Conservation (phyloP, 2,329 filamentous ascomycete species). For the Leptographium procerum region DNA sequence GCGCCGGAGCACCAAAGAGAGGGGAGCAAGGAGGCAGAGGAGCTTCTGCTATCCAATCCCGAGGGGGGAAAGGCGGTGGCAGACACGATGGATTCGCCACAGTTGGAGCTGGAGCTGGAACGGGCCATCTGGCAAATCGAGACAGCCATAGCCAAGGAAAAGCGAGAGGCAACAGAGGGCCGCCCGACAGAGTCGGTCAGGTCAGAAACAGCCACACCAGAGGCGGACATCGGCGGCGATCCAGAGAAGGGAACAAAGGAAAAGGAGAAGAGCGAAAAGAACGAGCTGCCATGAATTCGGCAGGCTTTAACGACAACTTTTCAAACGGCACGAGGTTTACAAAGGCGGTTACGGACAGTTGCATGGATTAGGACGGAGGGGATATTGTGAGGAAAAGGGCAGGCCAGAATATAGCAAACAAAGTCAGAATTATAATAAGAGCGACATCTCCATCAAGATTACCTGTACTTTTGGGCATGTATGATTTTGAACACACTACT, state of each 20-base stretch:
- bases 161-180: neutral
- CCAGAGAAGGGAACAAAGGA: too few relatives aligned
- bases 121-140: conserved; percentile 66
- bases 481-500: neutral
- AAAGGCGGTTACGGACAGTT: neutral
- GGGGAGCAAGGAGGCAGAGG: conserved; percentile 8
- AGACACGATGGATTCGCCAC: conserved; percentile 52
- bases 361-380: neutral
- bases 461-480: too few relatives aligned
- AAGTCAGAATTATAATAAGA: too few relatives aligned
- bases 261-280: too few relatives aligned
- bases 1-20: neutral
- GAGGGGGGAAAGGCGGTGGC: conserved; percentile 21
- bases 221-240: neutral
- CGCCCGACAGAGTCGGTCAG: neutral
- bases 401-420: neutral
- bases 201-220: neutral
- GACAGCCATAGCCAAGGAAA: conserved; percentile 29
- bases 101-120: conserved; percentile 61
- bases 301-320: too few relatives aligned
- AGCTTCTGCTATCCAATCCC: conserved; percentile 26
- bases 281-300: neutral
- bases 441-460: neutral
- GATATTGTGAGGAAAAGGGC: neutral
- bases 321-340: too few relatives aligned